Percentiles rank a stretch among this genome's conserved stretches.
These are phyloP conservation scores for Tympanopsis confertula DNA, from an alignment of 2,329 filamentous ascomycete species.

Conservation along the genomic window DNA sequence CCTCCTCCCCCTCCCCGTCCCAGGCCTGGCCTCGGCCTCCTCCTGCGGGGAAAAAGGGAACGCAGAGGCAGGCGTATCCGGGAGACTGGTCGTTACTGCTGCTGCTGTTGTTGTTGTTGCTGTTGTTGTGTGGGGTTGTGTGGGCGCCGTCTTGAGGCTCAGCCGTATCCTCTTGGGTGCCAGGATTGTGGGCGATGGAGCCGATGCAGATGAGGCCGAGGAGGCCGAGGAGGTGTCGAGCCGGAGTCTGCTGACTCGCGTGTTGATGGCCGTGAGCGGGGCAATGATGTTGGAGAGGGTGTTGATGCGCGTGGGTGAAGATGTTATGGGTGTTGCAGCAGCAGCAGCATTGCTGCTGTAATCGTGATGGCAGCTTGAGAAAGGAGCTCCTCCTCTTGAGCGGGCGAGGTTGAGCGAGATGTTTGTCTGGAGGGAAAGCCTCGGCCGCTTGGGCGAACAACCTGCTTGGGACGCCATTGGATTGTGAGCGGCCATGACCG, in stretches of 20 bases:
- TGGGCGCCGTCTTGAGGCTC: not conserved
- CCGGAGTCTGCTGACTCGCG: conserved; percentile 19
- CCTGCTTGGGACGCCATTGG: conserved; percentile 3
- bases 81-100: too few species aligned
- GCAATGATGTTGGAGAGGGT: conserved; percentile 41
- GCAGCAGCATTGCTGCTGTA: conserved; percentile 27
- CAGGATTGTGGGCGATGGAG: conserved; percentile 16
- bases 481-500: not conserved
- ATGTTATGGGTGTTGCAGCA: conserved; percentile 34
- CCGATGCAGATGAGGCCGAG: conserved; percentile 6
- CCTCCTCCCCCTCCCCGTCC: too few species aligned
- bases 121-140: too few species aligned
- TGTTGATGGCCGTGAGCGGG: conserved; percentile 36
- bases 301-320: conserved; percentile 52
- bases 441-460: conserved; percentile 32
- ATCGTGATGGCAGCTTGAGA: conserved; percentile 22
- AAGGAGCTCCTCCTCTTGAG: conserved; percentile 31
- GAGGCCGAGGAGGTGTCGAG: conserved; percentile 20
- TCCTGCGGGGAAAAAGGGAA: not conserved
- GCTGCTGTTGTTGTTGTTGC: too few species aligned
- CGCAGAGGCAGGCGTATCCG: not conserved
- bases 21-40: not conserved
- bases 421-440: conserved; percentile 44
- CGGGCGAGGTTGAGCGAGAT: conserved; percentile 25
- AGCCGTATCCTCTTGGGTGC: conserved; percentile 19